These are phyloP conservation scores for Podaxis rugospora DNA, from an alignment of 768 basidiomycete genomes.

Conservation along the genomic window DNA sequence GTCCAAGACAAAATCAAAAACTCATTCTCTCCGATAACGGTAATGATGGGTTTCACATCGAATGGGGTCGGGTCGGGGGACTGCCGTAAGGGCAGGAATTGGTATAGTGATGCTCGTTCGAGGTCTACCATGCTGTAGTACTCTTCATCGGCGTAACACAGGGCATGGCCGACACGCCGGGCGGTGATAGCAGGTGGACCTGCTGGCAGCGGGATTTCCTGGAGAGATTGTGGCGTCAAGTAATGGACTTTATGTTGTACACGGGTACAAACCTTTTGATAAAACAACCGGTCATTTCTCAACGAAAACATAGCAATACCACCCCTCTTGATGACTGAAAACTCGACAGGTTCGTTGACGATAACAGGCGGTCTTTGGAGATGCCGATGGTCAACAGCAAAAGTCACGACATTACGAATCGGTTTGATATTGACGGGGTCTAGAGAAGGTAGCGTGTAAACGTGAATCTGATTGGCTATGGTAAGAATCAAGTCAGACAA, in stretches of 20 bases:
- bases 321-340: constrained; percentile 69
- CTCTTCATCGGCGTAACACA: constrained; percentile 73
- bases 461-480: constrained; percentile 61
- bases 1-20: constrained; percentile 87
- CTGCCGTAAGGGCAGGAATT: constrained; percentile 79
- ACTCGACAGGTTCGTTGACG: constrained; percentile 52
- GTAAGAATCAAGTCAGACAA: not conserved
- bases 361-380: constrained; percentile 41
- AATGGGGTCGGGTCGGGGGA: constrained; percentile 35
- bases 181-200: constrained; percentile 42
- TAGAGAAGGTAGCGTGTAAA: constrained; percentile 78
- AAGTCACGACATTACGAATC: constrained; percentile 72
- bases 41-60: constrained; percentile 64
- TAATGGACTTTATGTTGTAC: not conserved
- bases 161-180: constrained; percentile 51
- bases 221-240: not conserved
- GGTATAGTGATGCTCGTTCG: constrained; percentile 61
- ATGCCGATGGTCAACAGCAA: constrained; percentile 81
- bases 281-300: constrained; percentile 55
- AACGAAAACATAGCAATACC: constrained; percentile 61
- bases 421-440: constrained; percentile 76
- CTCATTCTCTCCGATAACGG: constrained; percentile 71
- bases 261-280: constrained; percentile 44
- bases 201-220: constrained; percentile 71
- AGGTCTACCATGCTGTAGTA: constrained; percentile 80